These are phyloP conservation scores for Nakaseomyces uthaithaninus DNA, from an alignment of 1,139 yeast species.

Conservation along the genomic window DNA sequence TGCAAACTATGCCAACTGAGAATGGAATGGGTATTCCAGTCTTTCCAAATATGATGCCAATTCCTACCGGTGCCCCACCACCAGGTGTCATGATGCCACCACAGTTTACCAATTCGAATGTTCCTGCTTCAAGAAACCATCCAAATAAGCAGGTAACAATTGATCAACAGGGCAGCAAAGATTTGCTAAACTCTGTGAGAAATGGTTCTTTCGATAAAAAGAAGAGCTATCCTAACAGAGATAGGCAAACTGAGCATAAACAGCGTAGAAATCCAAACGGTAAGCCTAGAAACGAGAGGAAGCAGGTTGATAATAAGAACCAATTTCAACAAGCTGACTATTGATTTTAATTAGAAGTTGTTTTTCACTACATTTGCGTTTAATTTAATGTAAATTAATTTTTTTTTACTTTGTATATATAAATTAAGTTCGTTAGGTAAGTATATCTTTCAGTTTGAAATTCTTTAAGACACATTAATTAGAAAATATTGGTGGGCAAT, in stretches of 20 bases:
- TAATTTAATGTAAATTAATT: neutral
- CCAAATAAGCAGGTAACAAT: slow-evolving; percentile 6
- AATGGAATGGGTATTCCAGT: too few species aligned
- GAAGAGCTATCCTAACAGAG: slow-evolving; percentile 1
- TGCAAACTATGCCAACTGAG: too few species aligned
- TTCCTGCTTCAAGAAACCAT: neutral
- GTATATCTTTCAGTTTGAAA: too few species aligned
- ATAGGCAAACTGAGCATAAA: neutral
- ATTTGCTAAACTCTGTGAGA: slow-evolving; percentile 9
- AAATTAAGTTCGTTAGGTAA: too few species aligned
- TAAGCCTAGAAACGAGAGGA: too few species aligned
- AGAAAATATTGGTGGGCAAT: neutral
- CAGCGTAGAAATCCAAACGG: neutral
- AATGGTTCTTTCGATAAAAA: neutral
- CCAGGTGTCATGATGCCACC: slow-evolving; percentile 15
- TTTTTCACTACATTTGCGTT: too few species aligned
- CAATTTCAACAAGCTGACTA: too few species aligned
- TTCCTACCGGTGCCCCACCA: slow-evolving; percentile 24
- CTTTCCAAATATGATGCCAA: slow-evolving; percentile 21
- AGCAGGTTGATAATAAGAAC: too few species aligned
- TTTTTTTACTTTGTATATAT: too few species aligned
- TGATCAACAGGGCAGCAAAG: slow-evolving; percentile 14
- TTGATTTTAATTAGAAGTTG: too few species aligned
- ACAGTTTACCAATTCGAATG: slow-evolving; percentile 7
- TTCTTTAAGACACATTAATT: too few species aligned